Base-by-base conservation (phyloP, 2,329 filamentous ascomycete species). In the Alternaria burnsii region DNA sequence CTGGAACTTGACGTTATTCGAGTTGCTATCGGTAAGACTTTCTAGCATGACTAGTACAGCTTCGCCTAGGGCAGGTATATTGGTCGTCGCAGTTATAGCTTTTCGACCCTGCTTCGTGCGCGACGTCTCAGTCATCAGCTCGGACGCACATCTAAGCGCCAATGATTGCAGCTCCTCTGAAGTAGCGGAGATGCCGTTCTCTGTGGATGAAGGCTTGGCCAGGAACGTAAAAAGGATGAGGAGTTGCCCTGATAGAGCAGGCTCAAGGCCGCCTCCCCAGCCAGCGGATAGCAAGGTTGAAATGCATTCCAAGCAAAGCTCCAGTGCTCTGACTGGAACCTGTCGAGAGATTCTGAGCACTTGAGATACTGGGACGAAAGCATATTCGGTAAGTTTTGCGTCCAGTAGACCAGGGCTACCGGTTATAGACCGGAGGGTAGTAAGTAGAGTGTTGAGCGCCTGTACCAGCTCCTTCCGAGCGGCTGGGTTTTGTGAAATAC, bases 301-400 rank as follows among this genome's bases (percentile, higher is more conserved):
- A 34, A 97, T 82, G 68, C 91, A 94, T 74, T 88, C 88, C 46
- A 97, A 83, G 30, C 90, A 89, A 43, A 91, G 79, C 76, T 99
- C 95, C 8, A 95, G 81, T 41, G 92, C 82, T 36, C 86, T 85
- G 47, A 91, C 86, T 1, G 94, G 89, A 55, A 94, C 87, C 48
- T 86, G 84, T 63, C 91, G 87, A 67, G 92, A 90, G 63, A 89
- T 86, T 59, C 92, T 89, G 70, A 99, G 89, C 40, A 98, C 88
- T 69, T 95, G 91, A 0, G 92, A 93, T 0, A 99, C 82, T 0
- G 95, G 95, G 64, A 97, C 97, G 82, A 98, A 98, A 72, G 91
- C 86, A 82, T 98, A 99, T 81, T 97, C 94, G 14, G 94, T 93
- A 18, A 98, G 82, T 76, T 93, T 94, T 53, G 89, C 85, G 76